Evolutionary conservation across 2,329 filamentous ascomycete species (phyloP).

Genomic region (Emmonsia crescens): DNA sequence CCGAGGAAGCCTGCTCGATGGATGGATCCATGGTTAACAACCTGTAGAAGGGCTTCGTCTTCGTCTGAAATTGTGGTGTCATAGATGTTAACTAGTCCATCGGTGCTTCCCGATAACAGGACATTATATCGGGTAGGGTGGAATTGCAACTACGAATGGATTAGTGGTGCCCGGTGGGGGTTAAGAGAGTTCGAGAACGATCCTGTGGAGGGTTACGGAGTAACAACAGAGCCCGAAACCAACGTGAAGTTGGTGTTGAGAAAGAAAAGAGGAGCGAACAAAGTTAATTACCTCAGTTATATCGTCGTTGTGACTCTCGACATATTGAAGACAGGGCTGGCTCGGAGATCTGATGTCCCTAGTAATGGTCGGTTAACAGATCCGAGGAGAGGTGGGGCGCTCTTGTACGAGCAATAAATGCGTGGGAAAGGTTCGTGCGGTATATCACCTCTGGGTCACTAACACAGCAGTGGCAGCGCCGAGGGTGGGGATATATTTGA

Average conservation of each 20-base stretch:
- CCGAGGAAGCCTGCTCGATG: slow-evolving; percentile 52
- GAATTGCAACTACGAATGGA: slow-evolving; percentile 34
- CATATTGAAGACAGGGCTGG: slow-evolving; percentile 28
- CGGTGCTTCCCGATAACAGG: slow-evolving; percentile 51
- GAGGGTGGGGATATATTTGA: neutral
- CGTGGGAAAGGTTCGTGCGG: neutral
- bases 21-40: slow-evolving; percentile 53
- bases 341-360: slow-evolving; percentile 36
- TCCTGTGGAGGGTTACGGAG: neutral
- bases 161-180: slow-evolving; percentile 1
- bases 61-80: slow-evolving; percentile 47
- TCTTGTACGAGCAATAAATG: neutral
- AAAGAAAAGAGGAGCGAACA: neutral
- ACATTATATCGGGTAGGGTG: slow-evolving; percentile 43
- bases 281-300: slow-evolving; percentile 42
- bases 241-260: neutral
- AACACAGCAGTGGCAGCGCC: neutral
- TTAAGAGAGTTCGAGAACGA: neutral
- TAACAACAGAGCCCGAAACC: neutral
- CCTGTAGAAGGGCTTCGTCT: slow-evolving; percentile 52
- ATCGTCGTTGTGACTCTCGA: slow-evolving; percentile 46
- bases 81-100: slow-evolving; percentile 53
- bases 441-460: neutral
- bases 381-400: neutral
- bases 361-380: slow-evolving; percentile 19